A percentile compares a stretch with the other conserved stretches of the same genome.
These are phyloP conservation scores for Clonostachys rhizophaga DNA, from an alignment of 2,329 filamentous ascomycete genomes.

Conservation along the genomic window DNA sequence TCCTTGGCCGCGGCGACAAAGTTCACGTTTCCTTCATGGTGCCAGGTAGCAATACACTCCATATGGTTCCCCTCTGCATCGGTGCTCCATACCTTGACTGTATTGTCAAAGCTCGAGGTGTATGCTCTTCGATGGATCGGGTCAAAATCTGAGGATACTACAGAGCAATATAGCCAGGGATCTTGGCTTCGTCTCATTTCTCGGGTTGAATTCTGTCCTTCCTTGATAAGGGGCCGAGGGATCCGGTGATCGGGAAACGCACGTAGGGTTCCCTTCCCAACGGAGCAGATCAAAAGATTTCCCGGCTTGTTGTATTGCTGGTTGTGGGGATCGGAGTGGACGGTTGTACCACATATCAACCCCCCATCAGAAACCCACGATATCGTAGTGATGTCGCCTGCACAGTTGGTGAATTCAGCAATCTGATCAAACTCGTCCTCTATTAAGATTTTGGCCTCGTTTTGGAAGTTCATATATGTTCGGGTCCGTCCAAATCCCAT, in stretches of 20 bases:
- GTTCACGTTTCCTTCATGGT: conserved; percentile 54
- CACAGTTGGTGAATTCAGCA: conserved; percentile 55
- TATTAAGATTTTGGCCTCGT: conserved; percentile 33
- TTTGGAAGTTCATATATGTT: conserved; percentile 35
- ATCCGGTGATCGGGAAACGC: conserved; percentile 55
- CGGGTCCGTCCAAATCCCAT: conserved; percentile 33
- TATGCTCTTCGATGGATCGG: conserved; percentile 37
- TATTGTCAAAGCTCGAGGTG: conserved; percentile 58
- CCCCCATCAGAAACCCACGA: conserved; percentile 49
- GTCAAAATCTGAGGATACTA: conserved; percentile 57
- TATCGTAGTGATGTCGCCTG: conserved; percentile 55
- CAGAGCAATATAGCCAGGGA: conserved; percentile 60
- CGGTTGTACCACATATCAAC: conserved; percentile 58
- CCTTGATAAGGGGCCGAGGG: conserved; percentile 43
- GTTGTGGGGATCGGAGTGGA: conserved; percentile 58
- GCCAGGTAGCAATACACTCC: conserved; percentile 41
- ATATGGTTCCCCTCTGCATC: conserved; percentile 28
- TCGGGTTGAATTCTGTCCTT: conserved; percentile 48
- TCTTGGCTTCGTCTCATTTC: conserved; percentile 56
- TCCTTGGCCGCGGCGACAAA: conserved; percentile 53
- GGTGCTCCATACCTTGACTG: conserved; percentile 52
- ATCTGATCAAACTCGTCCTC: conserved; percentile 48
- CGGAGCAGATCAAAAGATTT: conserved; percentile 54
- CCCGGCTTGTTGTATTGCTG: conserved; percentile 64
- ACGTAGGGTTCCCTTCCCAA: conserved; percentile 32